A percentile compares a stretch with the other conserved stretches of the same genome.
Conservation (phyloP, 2,329 filamentous ascomycete genomes). For the Thermoascus crustaceus region DNA sequence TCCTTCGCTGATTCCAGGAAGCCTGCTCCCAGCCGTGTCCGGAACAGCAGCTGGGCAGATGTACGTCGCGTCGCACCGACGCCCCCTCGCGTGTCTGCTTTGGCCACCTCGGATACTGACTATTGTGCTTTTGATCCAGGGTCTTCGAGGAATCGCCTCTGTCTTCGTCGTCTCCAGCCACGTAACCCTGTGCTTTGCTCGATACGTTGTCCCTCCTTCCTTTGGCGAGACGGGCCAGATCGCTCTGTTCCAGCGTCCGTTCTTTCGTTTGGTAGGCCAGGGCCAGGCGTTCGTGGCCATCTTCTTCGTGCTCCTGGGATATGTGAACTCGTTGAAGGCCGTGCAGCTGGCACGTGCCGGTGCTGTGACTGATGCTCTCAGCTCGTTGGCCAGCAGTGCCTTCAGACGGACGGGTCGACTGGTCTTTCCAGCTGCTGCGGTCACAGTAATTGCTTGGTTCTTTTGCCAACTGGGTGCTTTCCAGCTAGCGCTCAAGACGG, state of each 20-base stretch:
- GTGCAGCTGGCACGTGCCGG: conserved; percentile 49
- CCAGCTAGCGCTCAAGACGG: conserved; percentile 46
- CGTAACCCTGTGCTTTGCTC: conserved; percentile 45
- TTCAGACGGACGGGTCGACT: conserved; percentile 52
- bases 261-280: conserved; percentile 51
- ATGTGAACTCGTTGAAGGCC: conserved; percentile 56
- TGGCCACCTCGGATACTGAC: neutral
- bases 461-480: conserved; percentile 51
- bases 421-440: conserved; percentile 49
- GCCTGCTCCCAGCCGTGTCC: conserved; percentile 5
- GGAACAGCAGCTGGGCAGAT: conserved; percentile 15
- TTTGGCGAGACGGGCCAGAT: conserved; percentile 38
- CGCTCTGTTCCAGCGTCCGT: conserved; percentile 49
- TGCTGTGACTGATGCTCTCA: conserved; percentile 46
- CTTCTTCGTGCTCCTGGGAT: conserved; percentile 58
- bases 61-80: conserved; percentile 8
- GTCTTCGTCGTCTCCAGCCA: conserved; percentile 49
- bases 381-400: conserved; percentile 48
- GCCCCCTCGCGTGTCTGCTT: neutral
- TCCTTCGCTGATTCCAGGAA: conserved; percentile 3
- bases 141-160: conserved; percentile 49
- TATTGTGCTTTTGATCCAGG: conserved; percentile 29
- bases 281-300: conserved; percentile 59
- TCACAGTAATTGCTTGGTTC: conserved; percentile 50
- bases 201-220: conserved; percentile 42